Percentiles rank a stretch among this genome's conserved stretches.
Evolutionary conservation across 306 rosid species (phyloP).

Genomic region (Prunus fruticosa): DNA sequence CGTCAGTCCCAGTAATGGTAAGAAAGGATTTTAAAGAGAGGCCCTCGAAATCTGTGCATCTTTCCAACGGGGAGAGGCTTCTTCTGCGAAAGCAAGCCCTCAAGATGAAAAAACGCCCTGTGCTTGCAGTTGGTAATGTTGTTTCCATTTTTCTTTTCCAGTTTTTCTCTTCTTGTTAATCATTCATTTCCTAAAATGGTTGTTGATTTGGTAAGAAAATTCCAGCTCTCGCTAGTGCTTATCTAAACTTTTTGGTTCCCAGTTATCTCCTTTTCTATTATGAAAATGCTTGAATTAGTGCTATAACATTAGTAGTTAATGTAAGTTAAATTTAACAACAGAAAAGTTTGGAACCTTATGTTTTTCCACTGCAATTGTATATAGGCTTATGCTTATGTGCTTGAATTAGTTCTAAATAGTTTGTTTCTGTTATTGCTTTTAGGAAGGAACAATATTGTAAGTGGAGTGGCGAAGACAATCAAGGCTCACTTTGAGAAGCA

Average conservation of each 20-base stretch:
- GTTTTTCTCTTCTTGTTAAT: neutral
- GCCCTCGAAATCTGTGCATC: conserved; percentile 41
- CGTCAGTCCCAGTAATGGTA: conserved; percentile 29
- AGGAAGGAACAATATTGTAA: conserved; percentile 77
- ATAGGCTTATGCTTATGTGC: neutral
- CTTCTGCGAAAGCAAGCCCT: conserved; percentile 82
- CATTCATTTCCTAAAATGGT: neutral
- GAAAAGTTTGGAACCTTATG: neutral
- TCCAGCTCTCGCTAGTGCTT: neutral
- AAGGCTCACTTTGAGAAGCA: conserved; percentile 61
- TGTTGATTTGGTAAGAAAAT: neutral
- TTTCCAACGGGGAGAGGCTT: conserved; percentile 83
- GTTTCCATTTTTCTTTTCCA: conserved; percentile 18
- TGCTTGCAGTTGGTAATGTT: conserved; percentile 71
- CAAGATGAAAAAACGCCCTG: conserved; percentile 66
- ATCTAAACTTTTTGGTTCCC: neutral
- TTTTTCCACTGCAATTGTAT: neutral
- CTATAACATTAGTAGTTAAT: neutral
- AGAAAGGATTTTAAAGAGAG: conserved; percentile 28
- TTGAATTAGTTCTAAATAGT: neutral
- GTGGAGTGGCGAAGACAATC: conserved; percentile 75
- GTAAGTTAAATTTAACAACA: neutral
- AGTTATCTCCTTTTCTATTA: too few relatives aligned
- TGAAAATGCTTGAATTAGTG: neutral
- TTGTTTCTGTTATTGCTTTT: conserved; percentile 18